These are phyloP conservation scores for Phytophthora meadii DNA, from an alignment of 352 stramenopile species.

Conservation along the genomic window DNA sequence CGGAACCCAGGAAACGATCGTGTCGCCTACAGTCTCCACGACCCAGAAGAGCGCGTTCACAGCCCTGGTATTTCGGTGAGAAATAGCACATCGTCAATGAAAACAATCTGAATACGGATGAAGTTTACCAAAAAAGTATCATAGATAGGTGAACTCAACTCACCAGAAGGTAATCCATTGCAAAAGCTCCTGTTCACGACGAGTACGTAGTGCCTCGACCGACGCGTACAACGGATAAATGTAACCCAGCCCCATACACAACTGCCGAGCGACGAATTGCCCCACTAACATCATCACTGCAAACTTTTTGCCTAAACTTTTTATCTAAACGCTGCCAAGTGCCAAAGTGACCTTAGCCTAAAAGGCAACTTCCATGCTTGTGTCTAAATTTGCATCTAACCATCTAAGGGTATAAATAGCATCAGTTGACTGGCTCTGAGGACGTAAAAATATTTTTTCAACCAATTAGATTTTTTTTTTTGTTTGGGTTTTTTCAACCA, in stretches of 20 bases:
- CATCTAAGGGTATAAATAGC: too few species aligned
- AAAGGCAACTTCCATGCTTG: conserved; percentile 8
- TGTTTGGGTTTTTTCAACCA: not conserved
- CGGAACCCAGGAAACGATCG: conserved; percentile 61
- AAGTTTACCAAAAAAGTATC: conserved; percentile 1
- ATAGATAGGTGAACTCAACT: not conserved
- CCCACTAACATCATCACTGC: conserved; percentile 61
- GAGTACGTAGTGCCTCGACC: conserved; percentile 44
- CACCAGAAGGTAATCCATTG: conserved; percentile 77
- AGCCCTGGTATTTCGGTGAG: conserved; percentile 32
- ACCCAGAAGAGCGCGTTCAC: conserved; percentile 70
- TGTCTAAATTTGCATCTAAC: not conserved
- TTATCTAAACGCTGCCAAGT: not conserved
- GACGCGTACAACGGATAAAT: conserved; percentile 76
- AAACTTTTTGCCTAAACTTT: not conserved
- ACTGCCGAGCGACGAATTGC: conserved; percentile 50
- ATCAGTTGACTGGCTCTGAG: conserved; percentile 6
- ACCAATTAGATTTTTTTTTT: conserved; percentile 3
- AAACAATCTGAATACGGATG: not conserved
- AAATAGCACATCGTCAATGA: conserved; percentile 12
- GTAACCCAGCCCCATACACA: conserved; percentile 63
- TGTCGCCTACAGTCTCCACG: conserved; percentile 68
- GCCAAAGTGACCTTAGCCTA: not conserved
- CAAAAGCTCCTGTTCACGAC: conserved; percentile 59
- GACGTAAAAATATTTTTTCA: not conserved